These are phyloP conservation scores for Chaetomium fimeti DNA, from an alignment of 495 filamentous ascomycete genomes.

Conservation along the genomic window DNA sequence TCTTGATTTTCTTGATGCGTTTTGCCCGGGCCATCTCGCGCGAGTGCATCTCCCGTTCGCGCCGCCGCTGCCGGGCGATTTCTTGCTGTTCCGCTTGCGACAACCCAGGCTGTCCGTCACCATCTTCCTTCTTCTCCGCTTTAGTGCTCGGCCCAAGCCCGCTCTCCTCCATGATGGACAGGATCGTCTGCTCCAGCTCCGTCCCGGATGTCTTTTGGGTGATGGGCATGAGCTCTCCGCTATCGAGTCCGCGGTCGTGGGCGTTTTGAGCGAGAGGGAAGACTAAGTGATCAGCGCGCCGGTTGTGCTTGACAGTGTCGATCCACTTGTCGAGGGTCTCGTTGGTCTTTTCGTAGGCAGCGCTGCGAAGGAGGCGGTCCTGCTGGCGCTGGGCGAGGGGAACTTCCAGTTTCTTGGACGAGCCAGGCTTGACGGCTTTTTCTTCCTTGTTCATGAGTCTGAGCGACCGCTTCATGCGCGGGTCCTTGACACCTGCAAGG, in stretches of 20 bases:
- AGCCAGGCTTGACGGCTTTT: conserved; percentile 51
- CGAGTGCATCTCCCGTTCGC: conserved; percentile 79
- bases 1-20: conserved; percentile 98
- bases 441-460: conserved; percentile 61
- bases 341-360: conserved; percentile 86
- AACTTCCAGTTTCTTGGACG: conserved; percentile 73
- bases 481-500: conserved; percentile 69
- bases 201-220: conserved; percentile 61
- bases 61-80: conserved; percentile 71
- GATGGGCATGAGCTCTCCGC: conserved; percentile 55
- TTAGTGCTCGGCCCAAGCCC: conserved; percentile 59
- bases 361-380: conserved; percentile 78
- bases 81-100: conserved; percentile 67
- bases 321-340: conserved; percentile 87
- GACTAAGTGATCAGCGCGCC: conserved; percentile 85
- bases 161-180: conserved; percentile 83
- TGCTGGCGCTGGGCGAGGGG: conserved; percentile 88
- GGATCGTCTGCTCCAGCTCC: conserved; percentile 79
- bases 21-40: conserved; percentile 87
- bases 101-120: conserved; percentile 68
- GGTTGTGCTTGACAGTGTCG: conserved; percentile 91
- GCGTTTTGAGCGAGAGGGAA: conserved; percentile 82
- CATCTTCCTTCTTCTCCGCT: conserved; percentile 52
- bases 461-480: conserved; percentile 72
- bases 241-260: conserved; percentile 49